phyloP scores from a whole-genome alignment of 805 yeast species.

The Wickerhamomyces rabaulensis region DNA sequence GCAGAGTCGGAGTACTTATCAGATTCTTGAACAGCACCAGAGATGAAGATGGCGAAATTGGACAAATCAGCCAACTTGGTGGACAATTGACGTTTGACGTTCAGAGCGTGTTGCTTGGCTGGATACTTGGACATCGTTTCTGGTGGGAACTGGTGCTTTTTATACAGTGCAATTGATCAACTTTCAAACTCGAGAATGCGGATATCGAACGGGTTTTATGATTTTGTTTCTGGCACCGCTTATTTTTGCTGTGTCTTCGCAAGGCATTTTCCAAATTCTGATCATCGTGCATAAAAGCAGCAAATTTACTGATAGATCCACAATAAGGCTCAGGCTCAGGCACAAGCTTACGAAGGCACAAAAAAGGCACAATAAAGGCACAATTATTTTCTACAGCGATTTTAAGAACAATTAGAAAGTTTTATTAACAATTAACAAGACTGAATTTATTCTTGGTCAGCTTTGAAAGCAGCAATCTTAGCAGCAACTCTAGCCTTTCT shows the following conservation, averaged over 20 bases:
- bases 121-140: conserved; percentile 55
- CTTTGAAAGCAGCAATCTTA: conserved; percentile 89
- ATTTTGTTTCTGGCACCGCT: no score
- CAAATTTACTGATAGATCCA: no score
- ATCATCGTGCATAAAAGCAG: no score
- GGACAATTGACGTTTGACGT: conserved; percentile 38
- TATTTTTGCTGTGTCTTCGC: no score
- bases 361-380: no score
- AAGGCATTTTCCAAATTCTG: no score
- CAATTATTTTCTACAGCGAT: not conserved
- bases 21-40: conserved; percentile 53
- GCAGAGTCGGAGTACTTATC: conserved; percentile 78
- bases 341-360: no score
- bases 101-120: conserved; percentile 69
- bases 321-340: no score
- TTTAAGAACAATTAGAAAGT: not conserved
- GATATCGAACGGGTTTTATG: no score
- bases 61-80: conserved; percentile 20
- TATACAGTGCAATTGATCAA: not conserved
- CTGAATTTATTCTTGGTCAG: conserved; percentile 14
- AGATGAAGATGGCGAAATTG: conserved; percentile 45
- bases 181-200: no score
- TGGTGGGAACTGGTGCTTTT: not conserved
- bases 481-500: conserved; percentile 84
- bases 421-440: not conserved